Evolutionary conservation across 1,284 basidiomycete genomes (phyloP), one percentile per base, ranked within the genome.

Genomic region (Testicularia cyperi): DNA sequence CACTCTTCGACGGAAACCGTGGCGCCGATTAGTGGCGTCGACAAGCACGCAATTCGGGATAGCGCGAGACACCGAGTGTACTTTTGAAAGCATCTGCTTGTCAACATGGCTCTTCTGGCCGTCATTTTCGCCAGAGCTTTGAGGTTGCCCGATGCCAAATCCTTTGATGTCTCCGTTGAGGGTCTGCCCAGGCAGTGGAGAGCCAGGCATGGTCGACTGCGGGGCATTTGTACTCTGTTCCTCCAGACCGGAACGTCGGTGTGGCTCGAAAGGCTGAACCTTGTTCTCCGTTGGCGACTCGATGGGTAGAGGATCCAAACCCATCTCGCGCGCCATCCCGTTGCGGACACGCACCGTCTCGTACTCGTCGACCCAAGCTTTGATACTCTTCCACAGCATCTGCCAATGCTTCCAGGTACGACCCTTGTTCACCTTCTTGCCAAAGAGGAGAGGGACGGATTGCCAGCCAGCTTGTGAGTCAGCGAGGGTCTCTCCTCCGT

Each of bases 341-440:
- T 44, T 36, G 9, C 56, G 64, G 6, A 74, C 62, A 1, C 72
- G 44, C 3, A 52, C 34, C 27, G 49, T 58, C 44, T 74, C 72
- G 46, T 74, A 74, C 38, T 65, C 61, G n/a, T 67, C 56, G 8
- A 73, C 42, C 72, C 72, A 74, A 15, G 38, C 45, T 13, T 58
- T 52, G 21, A 74, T 65, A 38, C 70, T 73, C 24, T 47, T 42
- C 40, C 57, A 52, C 15, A 74, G 51, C 15, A 34, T 22, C 24
- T 40, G 39, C 72, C 72, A 74, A 36, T 74, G 70, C 22, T 45
- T 26, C 70, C 70, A 73, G 2, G 70, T 70, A n/a, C 72, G 41
- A 3, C 21, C 16, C 3, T 40, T 51, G 9, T 61, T 54, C 18
- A 51, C 33, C 21, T 37, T 49, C 28, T 16, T 43, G 26, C 57